These are phyloP conservation scores for Umbellularia californica DNA, from an alignment of 164 flowering plant genomes.

Conservation along the genomic window DNA sequence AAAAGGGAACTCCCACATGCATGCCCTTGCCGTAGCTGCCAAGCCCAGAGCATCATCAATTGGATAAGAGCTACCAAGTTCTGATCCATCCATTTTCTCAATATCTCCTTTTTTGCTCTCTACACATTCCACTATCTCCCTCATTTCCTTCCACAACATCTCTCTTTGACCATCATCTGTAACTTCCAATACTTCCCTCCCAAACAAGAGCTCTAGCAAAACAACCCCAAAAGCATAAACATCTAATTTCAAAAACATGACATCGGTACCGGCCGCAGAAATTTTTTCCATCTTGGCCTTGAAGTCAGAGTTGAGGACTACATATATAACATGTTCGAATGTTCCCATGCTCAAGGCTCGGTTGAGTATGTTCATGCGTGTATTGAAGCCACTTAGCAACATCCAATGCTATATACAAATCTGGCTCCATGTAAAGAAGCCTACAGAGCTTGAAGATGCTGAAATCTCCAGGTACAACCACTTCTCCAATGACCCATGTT, in stretches of 20 bases:
- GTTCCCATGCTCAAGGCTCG: constrained; percentile 27
- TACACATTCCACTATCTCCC: constrained; percentile 32
- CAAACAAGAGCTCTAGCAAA: constrained; percentile 57
- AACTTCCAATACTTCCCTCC: constrained; percentile 45
- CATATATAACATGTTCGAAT: constrained; percentile 24
- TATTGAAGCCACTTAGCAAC: constrained; percentile 45
- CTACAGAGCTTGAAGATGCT: constrained; percentile 21
- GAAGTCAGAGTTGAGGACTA: constrained; percentile 23
- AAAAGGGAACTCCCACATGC: constrained; percentile 47
- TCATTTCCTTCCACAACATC: constrained; percentile 43
- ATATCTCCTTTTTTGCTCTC: constrained; percentile 41
- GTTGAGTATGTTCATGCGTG: constrained; percentile 37
- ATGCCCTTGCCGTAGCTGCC: constrained; percentile 47
- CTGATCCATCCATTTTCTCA: constrained; percentile 51
- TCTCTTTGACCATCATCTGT: constrained; percentile 40
- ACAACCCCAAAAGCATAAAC: constrained; percentile 64
- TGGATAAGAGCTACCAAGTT: constrained; percentile 37
- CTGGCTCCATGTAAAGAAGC: constrained; percentile 22
- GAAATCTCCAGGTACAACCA: constrained; percentile 38
- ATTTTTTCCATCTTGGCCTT: constrained; percentile 63
- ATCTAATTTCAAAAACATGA: constrained; percentile 40
- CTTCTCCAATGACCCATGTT: constrained; percentile 63
- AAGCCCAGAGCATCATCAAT: constrained; percentile 46
- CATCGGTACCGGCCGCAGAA: constrained; percentile 32
- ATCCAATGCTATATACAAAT: constrained; percentile 38